Evolutionary conservation across 2,329 filamentous ascomycete species (phyloP).

Genomic region (Xylaria sp.): DNA sequence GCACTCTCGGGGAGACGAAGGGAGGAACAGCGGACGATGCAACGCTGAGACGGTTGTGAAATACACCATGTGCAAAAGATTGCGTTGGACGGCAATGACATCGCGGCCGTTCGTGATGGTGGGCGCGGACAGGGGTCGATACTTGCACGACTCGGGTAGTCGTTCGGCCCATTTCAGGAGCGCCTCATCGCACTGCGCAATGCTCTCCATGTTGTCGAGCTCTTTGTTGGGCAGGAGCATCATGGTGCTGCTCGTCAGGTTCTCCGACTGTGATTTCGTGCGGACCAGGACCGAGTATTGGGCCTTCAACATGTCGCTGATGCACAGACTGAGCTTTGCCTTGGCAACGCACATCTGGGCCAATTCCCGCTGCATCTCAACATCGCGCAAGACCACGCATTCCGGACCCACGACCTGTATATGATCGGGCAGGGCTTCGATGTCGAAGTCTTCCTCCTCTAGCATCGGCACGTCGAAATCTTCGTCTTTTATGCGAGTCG

Average conservation of each 20-base stretch:
- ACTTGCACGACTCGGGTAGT: slow-evolving; percentile 66
- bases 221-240: slow-evolving; percentile 89
- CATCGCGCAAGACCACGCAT: slow-evolving; percentile 66
- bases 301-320: slow-evolving; percentile 81
- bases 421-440: slow-evolving; percentile 59
- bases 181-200: slow-evolving; percentile 72
- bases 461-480: slow-evolving; percentile 94
- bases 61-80: slow-evolving; percentile 90
- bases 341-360: slow-evolving; percentile 89
- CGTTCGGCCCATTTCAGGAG: slow-evolving; percentile 71
- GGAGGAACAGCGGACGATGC: slow-evolving; percentile 85
- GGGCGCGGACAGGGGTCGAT: slow-evolving; percentile 49
- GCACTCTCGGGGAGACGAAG: slow-evolving; percentile 55
- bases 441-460: slow-evolving; percentile 77
- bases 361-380: slow-evolving; percentile 68
- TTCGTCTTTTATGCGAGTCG: slow-evolving; percentile 85
- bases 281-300: slow-evolving; percentile 90
- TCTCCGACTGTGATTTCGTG: slow-evolving; percentile 71
- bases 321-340: slow-evolving; percentile 80
- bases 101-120: slow-evolving; percentile 57
- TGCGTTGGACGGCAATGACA: slow-evolving; percentile 64
- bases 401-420: slow-evolving; percentile 63
- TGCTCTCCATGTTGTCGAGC: slow-evolving; percentile 73
- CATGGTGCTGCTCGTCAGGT: slow-evolving; percentile 71
- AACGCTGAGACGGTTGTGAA: slow-evolving; percentile 86